Percentiles rank a stretch among this genome's conserved stretches.
phyloP scores from a whole-genome alignment of 2,329 filamentous ascomycete genomes.

The Microcyclospora pomicola region DNA sequence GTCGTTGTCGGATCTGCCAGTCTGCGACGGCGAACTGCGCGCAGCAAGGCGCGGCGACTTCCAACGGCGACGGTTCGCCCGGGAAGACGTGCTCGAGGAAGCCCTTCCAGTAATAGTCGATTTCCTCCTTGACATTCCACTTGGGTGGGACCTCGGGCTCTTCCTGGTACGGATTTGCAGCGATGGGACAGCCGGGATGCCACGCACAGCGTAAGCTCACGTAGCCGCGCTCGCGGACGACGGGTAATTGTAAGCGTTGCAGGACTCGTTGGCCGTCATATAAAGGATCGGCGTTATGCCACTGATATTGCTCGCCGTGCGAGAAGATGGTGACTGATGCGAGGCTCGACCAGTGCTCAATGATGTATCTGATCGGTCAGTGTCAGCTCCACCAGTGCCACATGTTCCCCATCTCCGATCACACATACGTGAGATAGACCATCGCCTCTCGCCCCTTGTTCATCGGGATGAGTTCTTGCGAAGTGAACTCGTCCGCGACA shows the following conservation, averaged over 20 bases:
- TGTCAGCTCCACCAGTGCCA: not conserved
- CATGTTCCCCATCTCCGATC: too few species aligned
- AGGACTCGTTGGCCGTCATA: conserved; percentile 38
- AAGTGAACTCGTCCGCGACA: conserved; percentile 26
- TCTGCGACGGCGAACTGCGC: conserved; percentile 40
- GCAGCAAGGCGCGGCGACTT: conserved; percentile 39
- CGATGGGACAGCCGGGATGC: conserved; percentile 36
- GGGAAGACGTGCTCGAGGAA: conserved; percentile 25
- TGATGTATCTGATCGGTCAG: conserved; percentile 24
- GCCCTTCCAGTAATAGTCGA: too few species aligned
- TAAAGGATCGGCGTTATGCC: conserved; percentile 41
- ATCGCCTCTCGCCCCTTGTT: conserved; percentile 38
- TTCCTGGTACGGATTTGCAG: conserved; percentile 33
- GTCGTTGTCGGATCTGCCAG: conserved; percentile 31
- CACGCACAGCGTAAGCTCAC: conserved; percentile 40
- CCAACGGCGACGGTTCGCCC: conserved; percentile 24
- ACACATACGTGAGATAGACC: conserved; percentile 34
- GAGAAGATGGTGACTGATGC: conserved; percentile 43
- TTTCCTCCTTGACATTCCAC: conserved; percentile 9
- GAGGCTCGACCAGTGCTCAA: conserved; percentile 44
- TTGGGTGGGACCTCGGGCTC: conserved; percentile 29
- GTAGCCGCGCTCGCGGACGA: conserved; percentile 35
- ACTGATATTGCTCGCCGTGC: conserved; percentile 41
- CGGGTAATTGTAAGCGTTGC: conserved; percentile 32
- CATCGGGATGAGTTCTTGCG: conserved; percentile 27